Evolutionary conservation across 2,329 filamentous ascomycete species (phyloP), one percentile per base, ranked within the genome.

Genomic region (Penicillium sp.): DNA sequence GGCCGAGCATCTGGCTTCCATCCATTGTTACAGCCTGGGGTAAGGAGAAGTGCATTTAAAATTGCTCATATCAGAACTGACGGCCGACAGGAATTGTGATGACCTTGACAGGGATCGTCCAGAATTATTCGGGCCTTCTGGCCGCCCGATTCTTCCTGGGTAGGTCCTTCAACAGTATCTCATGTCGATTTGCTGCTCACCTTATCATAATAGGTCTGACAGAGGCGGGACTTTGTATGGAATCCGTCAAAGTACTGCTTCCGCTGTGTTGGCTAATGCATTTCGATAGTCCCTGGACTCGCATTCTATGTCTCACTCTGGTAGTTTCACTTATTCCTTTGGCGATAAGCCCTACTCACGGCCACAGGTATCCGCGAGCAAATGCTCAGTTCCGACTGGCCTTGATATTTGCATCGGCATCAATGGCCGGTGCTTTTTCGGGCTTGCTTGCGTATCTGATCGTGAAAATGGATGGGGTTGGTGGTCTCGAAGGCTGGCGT

Each of bases 361-460:
- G 13, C 5, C 7, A 35, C 30, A 51, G 81, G 77, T 83, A 83
- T 56, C 76, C 76, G 5, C 73, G 80, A 9, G 73, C 74, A 46
- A 76, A 81, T 58, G 72, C 77, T 3, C 81, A 82, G 49, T 71
- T 74, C 52, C 74, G 82, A n/a, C 74, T 79, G 38, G 79, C 81
- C 4, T 69, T 83, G 1, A 79, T 82, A 69, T 83, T 83, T 66
- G 79, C 76, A 47, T 79, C 82, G 0, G 79, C 79, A 1, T 79
- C 76, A 35, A 70, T 85, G 51, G 82, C 83, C 0, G 82, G 84
- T 17, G 81, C 81, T 1, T 82, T 86, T 54, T 80, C 79, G 1
- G 84, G 84, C 1, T 70, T 86, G 17, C 71, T 86, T 0, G 84
- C 84, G 1, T 84, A 77, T 64, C 82, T 71, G 3, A 84, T 85